Percentiles rank a stretch among this genome's conserved stretches.
Conservation (phyloP, 768 basidiomycete species). For the Candolleomyces eurysporus region DNA sequence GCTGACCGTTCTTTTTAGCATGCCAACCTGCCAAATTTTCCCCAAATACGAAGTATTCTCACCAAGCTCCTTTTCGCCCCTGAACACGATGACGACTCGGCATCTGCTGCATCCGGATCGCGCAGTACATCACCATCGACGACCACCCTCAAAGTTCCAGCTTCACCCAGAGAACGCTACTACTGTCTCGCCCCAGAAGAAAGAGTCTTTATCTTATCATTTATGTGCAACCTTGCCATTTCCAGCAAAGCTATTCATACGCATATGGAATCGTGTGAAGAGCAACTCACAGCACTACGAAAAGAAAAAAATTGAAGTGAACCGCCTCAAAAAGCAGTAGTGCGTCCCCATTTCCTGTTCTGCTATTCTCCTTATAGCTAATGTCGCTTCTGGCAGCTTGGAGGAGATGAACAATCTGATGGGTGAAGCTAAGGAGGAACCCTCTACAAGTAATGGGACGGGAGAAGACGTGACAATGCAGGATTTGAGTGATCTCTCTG, state of each 20-base stretch:
- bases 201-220: conserved; percentile 81
- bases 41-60: conserved; percentile 66
- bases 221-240: conserved; percentile 86
- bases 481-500: conserved; percentile 73
- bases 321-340: conserved; percentile 86
- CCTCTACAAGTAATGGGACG: conserved; percentile 39
- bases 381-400: conserved; percentile 36
- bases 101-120: conserved; percentile 44
- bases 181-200: conserved; percentile 69
- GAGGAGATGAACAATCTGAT: conserved; percentile 73
- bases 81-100: conserved; percentile 42
- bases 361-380: conserved; percentile 1
- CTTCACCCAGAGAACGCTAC: conserved; percentile 69
- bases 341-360: conserved; percentile 28
- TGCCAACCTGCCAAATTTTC: conserved; percentile 70
- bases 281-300: conserved; percentile 84
- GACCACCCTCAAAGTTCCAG: conserved; percentile 36
- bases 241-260: conserved; percentile 86
- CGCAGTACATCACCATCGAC: conserved; percentile 46
- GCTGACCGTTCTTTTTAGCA: conserved; percentile 45
- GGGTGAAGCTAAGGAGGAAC: conserved; percentile 54
- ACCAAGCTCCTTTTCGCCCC: conserved; percentile 74
- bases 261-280: conserved; percentile 89
- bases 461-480: conserved; percentile 61
- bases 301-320: conserved; percentile 97